Evolutionary conservation across 805 yeast genomes (phyloP).

Genomic region (Kazachstania kunashirensis): DNA sequence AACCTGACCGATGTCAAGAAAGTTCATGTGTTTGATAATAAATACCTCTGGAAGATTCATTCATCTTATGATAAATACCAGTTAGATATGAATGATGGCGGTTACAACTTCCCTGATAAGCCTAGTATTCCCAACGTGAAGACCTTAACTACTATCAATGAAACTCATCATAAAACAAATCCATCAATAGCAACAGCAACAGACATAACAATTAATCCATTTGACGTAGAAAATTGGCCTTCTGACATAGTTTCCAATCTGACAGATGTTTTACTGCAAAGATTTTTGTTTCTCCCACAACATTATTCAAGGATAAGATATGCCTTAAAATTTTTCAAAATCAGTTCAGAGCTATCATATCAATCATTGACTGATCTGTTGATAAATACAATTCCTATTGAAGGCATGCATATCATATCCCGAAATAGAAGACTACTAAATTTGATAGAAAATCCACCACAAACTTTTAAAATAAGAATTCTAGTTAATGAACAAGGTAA

Average conservation of each 20-base stretch:
- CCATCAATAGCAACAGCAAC: too few relatives aligned
- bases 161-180: too few relatives aligned
- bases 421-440: constrained; percentile 2
- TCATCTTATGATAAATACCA: neutral
- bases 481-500: constrained; percentile 32
- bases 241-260: neutral
- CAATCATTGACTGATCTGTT: too few relatives aligned
- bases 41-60: too few relatives aligned
- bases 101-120: constrained; percentile 5
- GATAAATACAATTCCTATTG: constrained; percentile 2
- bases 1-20: constrained; percentile 21
- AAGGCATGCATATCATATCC: constrained; percentile 7
- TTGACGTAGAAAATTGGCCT: neutral
- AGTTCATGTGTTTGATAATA: too few relatives aligned
- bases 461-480: constrained; percentile 41
- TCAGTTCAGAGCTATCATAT: constrained; percentile 37
- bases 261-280: neutral
- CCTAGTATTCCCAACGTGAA: too few relatives aligned
- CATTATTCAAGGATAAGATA: constrained; percentile 40
- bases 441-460: constrained; percentile 21
- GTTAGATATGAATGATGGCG: neutral
- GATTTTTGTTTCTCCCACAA: constrained; percentile 6
- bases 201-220: neutral
- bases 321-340: constrained; percentile 45
- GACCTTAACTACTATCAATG: too few relatives aligned